phyloP scores from a whole-genome alignment of 2,329 filamentous ascomycete genomes.

The Rugonectria rugulosa region DNA sequence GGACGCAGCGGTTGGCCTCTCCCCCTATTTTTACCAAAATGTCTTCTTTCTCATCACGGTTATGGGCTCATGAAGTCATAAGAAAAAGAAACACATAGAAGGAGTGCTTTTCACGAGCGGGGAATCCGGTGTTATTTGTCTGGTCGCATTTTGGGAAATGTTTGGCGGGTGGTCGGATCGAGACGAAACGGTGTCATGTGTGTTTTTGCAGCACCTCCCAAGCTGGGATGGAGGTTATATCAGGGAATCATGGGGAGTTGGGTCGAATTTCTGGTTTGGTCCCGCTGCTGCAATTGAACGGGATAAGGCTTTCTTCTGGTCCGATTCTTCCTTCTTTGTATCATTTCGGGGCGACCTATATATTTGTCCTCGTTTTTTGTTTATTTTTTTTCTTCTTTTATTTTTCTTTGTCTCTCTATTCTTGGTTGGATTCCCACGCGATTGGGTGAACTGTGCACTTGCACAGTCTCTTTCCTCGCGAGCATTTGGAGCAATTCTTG shows the following conservation, averaged over 20 bases:
- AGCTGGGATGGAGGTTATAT: conserved; percentile 41
- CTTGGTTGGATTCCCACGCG: conserved; percentile 12
- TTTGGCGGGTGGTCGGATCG: conserved; percentile 44
- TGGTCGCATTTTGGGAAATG: conserved; percentile 45
- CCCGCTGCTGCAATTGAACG: conserved; percentile 41
- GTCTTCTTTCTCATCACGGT: conserved; percentile 42
- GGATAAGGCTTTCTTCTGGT: conserved; percentile 38
- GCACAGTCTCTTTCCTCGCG: conserved; percentile 35
- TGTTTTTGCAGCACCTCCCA: conserved; percentile 40
- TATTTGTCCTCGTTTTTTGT: conserved; percentile 41
- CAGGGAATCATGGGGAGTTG: conserved; percentile 47
- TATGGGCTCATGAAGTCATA: conserved; percentile 57
- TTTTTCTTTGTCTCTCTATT: conserved; percentile 26
- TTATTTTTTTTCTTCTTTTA: conserved; percentile 31
- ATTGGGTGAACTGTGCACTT: too few species aligned
- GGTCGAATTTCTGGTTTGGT: conserved; percentile 43
- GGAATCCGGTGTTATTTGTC: conserved; percentile 47
- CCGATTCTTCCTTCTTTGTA: conserved; percentile 41
- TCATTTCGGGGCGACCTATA: conserved; percentile 39
- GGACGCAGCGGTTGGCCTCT: conserved; percentile 35
- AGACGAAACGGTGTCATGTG: conserved; percentile 46
- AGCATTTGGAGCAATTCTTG: conserved; percentile 42
- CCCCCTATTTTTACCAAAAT: conserved; percentile 38
- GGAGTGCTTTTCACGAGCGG: conserved; percentile 44
- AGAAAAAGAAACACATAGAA: conserved; percentile 57